Evolutionary conservation across 2,329 filamentous ascomycete genomes (phyloP).

Genomic region (Colletotrichum sp.): DNA sequence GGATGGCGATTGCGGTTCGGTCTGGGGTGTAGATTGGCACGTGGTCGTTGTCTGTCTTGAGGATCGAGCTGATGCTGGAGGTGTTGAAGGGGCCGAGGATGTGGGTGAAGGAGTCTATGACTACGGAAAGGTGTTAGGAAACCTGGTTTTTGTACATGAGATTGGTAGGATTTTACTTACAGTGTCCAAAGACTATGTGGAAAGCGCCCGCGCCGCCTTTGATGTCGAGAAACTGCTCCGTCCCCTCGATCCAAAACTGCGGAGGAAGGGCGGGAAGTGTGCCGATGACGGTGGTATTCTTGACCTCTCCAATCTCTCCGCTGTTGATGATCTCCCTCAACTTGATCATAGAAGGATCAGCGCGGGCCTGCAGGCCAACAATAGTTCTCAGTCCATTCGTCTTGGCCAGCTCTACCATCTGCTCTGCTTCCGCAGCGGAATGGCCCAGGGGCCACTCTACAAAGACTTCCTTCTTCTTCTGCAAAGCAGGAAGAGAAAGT

Average conservation of each 20-base stretch:
- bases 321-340: slow-evolving; percentile 44
- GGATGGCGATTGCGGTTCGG: slow-evolving; percentile 26
- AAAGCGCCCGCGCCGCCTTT: slow-evolving; percentile 25
- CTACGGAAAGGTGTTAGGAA: slow-evolving; percentile 17
- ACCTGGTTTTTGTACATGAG: fast-evolving
- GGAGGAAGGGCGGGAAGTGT: background rate
- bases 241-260: slow-evolving; percentile 23
- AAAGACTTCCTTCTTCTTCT: slow-evolving; percentile 57
- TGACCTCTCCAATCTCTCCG: slow-evolving; percentile 39
- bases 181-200: slow-evolving; percentile 32
- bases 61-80: slow-evolving; percentile 24
- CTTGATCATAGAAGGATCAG: slow-evolving; percentile 41
- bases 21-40: slow-evolving; percentile 24
- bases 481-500: slow-evolving; percentile 49
- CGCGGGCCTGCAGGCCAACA: slow-evolving; percentile 51
- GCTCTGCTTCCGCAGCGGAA: slow-evolving; percentile 43
- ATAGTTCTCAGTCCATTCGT: slow-evolving; percentile 44
- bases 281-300: background rate
- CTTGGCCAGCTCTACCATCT: slow-evolving; percentile 44
- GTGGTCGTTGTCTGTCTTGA: slow-evolving; percentile 27
- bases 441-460: slow-evolving; percentile 63
- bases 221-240: slow-evolving; percentile 26
- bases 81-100: slow-evolving; percentile 37
- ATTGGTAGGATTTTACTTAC: slow-evolving; percentile 19
- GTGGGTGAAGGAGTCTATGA: slow-evolving; percentile 35